Percentiles rank a stretch among this genome's conserved stretches.
phyloP scores from a whole-genome alignment of 768 basidiomycete species.

The Saitozyma sp. region DNA sequence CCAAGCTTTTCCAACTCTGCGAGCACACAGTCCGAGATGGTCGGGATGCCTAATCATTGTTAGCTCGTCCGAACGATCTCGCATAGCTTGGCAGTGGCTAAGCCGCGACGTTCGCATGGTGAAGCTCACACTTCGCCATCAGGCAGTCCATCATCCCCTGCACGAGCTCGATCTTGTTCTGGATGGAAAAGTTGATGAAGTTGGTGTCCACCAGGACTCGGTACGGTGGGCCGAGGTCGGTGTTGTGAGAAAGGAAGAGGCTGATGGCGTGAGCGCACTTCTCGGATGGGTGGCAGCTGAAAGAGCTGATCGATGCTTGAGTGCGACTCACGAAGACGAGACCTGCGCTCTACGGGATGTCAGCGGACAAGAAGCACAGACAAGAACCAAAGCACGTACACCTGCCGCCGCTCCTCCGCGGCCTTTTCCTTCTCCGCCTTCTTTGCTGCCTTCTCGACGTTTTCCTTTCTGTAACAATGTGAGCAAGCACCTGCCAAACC shows the following conservation, averaged over 20 bases:
- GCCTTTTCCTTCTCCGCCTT: conserved; percentile 53
- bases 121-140: conserved; percentile 84
- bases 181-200: conserved; percentile 97
- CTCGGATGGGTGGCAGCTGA: neutral
- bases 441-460: conserved; percentile 82
- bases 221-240: conserved; percentile 93
- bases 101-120: neutral
- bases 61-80: neutral
- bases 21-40: conserved; percentile 98
- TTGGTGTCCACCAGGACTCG: conserved; percentile 98
- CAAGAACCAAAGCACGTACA: conserved; percentile 59
- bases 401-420: conserved; percentile 51
- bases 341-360: conserved; percentile 33
- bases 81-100: neutral
- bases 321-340: conserved; percentile 38
- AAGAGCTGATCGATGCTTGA: neutral
- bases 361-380: conserved; percentile 4
- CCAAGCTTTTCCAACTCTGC: conserved; percentile 98
- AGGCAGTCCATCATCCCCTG: conserved; percentile 99
- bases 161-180: conserved; percentile 94
- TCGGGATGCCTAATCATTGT: conserved; percentile 77
- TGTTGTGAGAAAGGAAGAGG: conserved; percentile 73
- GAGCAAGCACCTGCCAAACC: too few relatives aligned
- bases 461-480: conserved; percentile 71
- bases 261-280: conserved; percentile 7